phyloP scores from a whole-genome alignment of 768 basidiomycete species.

The Cystofilobasidium macerans region DNA sequence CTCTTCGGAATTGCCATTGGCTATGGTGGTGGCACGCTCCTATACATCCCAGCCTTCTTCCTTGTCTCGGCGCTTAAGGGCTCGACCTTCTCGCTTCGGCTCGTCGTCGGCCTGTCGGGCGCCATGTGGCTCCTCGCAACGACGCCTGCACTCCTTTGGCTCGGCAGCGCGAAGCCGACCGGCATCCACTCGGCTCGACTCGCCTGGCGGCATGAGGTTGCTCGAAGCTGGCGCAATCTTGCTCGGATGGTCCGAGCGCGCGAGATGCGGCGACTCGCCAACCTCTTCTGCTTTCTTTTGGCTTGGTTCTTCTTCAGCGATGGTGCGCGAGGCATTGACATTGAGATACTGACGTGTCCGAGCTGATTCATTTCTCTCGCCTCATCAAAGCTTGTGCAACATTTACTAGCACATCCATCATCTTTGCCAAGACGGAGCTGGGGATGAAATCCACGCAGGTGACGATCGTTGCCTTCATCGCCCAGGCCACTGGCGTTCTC shows the following conservation, averaged over 20 bases:
- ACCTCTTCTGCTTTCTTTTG: slow-evolving; percentile 78
- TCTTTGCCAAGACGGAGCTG: slow-evolving; percentile 82
- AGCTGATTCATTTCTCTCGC: not conserved
- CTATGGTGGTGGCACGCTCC: slow-evolving; percentile 56
- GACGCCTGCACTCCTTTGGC: slow-evolving; percentile 62
- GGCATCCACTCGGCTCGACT: slow-evolving; percentile 32
- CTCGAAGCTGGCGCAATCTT: slow-evolving; percentile 62
- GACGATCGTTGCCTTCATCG: slow-evolving; percentile 65
- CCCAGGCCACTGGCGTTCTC: slow-evolving; percentile 17
- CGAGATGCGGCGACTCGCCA: slow-evolving; percentile 61
- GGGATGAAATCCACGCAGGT: slow-evolving; percentile 65
- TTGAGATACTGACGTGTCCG: slow-evolving; percentile 54
- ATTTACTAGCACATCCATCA: slow-evolving; percentile 77
- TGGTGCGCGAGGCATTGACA: slow-evolving; percentile 43
- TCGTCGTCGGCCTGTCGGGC: slow-evolving; percentile 75
- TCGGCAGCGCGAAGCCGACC: slow-evolving; percentile 35
- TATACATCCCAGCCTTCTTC: slow-evolving; percentile 51
- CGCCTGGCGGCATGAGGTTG: slow-evolving; percentile 49
- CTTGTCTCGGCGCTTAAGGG: slow-evolving; percentile 56
- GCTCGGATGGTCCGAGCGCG: slow-evolving; percentile 60
- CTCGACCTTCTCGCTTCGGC: slow-evolving; percentile 62
- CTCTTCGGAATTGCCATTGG: slow-evolving; percentile 76
- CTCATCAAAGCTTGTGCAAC: slow-evolving; percentile 60
- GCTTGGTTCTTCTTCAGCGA: slow-evolving; percentile 94
- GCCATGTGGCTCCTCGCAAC: slow-evolving; percentile 80